Conservation (phyloP, 805 yeast genomes). For the Debaryomyces tyrocola region DNA sequence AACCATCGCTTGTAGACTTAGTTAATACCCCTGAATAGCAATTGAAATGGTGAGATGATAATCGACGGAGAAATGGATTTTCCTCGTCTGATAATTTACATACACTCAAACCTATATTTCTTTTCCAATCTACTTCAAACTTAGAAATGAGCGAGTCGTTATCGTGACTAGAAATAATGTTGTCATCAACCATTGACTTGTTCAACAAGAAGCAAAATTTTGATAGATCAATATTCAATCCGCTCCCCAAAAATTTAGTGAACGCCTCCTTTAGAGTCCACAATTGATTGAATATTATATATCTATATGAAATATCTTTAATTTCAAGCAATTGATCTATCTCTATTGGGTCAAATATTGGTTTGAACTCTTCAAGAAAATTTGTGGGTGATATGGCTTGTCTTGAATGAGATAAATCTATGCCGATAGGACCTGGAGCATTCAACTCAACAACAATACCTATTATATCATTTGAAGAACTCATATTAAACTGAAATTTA, state of each 20-base stretch:
- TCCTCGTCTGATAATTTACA: slow-evolving; percentile 1
- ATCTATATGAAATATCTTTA: slow-evolving; percentile 15
- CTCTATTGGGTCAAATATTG: slow-evolving; percentile 44
- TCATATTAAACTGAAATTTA: slow-evolving; percentile 50
- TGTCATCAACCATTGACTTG: background rate
- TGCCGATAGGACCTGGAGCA: slow-evolving; percentile 25
- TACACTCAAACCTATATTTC: slow-evolving; percentile 5
- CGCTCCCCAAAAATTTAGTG: slow-evolving; percentile 65
- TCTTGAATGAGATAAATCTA: slow-evolving; percentile 38
- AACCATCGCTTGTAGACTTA: background rate
- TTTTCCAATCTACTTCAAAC: slow-evolving; percentile 9
- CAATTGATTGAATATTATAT: slow-evolving; percentile 48
- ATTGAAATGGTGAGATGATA: slow-evolving; percentile 5
- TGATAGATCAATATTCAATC: slow-evolving; percentile 34
- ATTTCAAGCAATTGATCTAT: slow-evolving; percentile 21
- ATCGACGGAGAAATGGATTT: slow-evolving; percentile 3
- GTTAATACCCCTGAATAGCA: slow-evolving; percentile 11
- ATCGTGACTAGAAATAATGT: background rate
- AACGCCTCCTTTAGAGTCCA: slow-evolving; percentile 86
- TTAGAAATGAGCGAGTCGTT: background rate
- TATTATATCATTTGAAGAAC: slow-evolving; percentile 55
- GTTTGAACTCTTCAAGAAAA: slow-evolving; percentile 38
- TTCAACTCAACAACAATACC: slow-evolving; percentile 43
- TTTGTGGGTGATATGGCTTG: slow-evolving; percentile 23
- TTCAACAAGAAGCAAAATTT: slow-evolving; percentile 14